Evolutionary conservation across 2,329 filamentous ascomycete genomes (phyloP), one percentile per base, ranked within the genome.

Genomic region (Sporothrix curviconia): DNA sequence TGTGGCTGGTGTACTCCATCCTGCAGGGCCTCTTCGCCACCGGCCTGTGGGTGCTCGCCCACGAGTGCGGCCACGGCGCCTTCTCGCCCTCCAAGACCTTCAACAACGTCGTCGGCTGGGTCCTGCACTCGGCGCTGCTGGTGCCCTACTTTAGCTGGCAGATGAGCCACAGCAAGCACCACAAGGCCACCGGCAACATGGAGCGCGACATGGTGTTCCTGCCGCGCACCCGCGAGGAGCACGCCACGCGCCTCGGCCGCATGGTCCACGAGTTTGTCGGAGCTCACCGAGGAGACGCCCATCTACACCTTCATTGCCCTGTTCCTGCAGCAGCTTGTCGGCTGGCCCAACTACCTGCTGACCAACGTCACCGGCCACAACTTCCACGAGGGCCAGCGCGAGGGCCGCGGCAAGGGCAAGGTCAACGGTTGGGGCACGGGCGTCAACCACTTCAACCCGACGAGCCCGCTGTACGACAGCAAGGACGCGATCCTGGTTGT

Each of bases 81-180:
- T 97, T 99, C 79, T 97, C 94, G 43, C 78, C 89, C n/a, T 96
- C 89, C 67, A 92, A 89, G 78, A 77, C 84, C 11, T 75, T 96
- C 70, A 97, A 97, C 78, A 91, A 97, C 74, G 83, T 87, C 22
- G 90, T 94, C 56, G 92, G 92, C 67, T 96, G 90, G 89, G 73
- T 96, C 70, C 83, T 90, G 66, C 92, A 97, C 78, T 96, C 92
- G 37, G 74, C 84, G 44, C 84, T 96, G 39, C 80, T 96, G 9
- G 64, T 99, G 50, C 94, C 94, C 22, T 99, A 97, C 79, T 99
- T 96, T 79, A 95, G 90, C 71, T 99, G 94, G 94, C 95, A 99
- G 78, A 92, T 97, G 75, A 96, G 91, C 64, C 94, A 99, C 78
- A 89, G 90, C 78, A 96, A 96, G 84, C 94, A 99, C 80, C 94